Conservation (phyloP, 345 rosid species). For the Ceriops decandra region DNA sequence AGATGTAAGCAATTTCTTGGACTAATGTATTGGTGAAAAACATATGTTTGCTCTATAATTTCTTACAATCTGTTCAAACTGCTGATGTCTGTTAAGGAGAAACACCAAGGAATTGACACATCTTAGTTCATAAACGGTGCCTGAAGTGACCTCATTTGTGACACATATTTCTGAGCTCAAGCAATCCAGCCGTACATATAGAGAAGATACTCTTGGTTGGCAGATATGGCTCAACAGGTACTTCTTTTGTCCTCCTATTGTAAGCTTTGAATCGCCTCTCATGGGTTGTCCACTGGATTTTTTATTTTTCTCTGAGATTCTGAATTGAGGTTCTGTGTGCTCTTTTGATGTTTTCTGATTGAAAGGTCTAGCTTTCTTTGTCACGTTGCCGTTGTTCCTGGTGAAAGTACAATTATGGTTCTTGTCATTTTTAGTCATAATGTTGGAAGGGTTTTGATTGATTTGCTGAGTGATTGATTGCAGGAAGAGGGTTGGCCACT, state of each 20-base stretch:
- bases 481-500: conserved; percentile 57
- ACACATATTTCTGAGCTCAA: conserved; percentile 10
- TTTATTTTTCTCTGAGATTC: conserved; percentile 9
- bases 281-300: conserved; percentile 1
- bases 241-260: conserved; percentile 1
- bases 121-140: not conserved
- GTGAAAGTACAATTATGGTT: conserved; percentile 12
- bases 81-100: not conserved
- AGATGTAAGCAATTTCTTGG: not conserved
- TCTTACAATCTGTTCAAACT: conserved; percentile 8
- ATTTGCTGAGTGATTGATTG: conserved; percentile 6
- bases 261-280: conserved; percentile 2
- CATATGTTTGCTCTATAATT: not conserved
- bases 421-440: not conserved
- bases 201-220: conserved; percentile 4
- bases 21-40: not conserved
- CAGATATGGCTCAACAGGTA: conserved; percentile 38
- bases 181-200: conserved; percentile 8
- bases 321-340: conserved; percentile 13
- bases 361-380: conserved; percentile 6
- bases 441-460: not conserved
- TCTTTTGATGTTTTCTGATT: conserved; percentile 19
- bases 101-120: conserved; percentile 20
- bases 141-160: conserved; percentile 15
- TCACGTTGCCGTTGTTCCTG: conserved; percentile 11